Evolutionary conservation across 225 moss, liverwort and hornwort genomes (phyloP), one percentile per base, ranked within the genome.

Genomic region (Physcomitrellopsis africana): DNA sequence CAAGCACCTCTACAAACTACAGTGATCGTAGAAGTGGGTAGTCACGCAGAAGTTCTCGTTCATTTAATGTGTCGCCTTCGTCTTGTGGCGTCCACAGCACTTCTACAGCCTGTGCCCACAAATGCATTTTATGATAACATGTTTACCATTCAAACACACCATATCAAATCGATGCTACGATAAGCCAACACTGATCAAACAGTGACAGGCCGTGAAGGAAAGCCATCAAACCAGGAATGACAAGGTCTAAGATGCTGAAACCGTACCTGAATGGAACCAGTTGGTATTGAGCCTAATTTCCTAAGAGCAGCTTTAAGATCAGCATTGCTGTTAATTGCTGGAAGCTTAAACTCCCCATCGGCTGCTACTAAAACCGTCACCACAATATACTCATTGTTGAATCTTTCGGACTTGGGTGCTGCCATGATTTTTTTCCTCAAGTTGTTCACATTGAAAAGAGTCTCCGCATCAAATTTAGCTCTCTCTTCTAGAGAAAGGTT

Each of bases 331-430:
- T 89, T 86, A 15, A 91, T 87, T 13, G 73, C 70, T 63, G 93
- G 86, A 65, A 93, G 72, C 72, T 80, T 89, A 62, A 87, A 91
- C 62, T 93, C 91, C 45, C 93, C 93, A 66, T 89, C 89, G 43
- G 93, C 93, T 5, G 89, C 91, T 67, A 91, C 91, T 11, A 93
- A 76, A 72, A 93, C 72, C 6, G 91, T 76, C 79, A 94, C 96
- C 83, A 96, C 96, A 74, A 96, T 96, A 44, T 96, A 96, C 79
- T 96, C 96, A 27, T 96, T 96, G 83, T 91, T 90, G 54, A 96
- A 96, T 64, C 90, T 82, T 62, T 96, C 90, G 15, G 82, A 79
- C 60, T 87, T 85, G 0, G 80, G 77, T 79, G 81, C 77, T 58
- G 78, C 91, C 61, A 78, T 84, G 74, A 79, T 83, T 65, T 86